A percentile compares a stretch with the other conserved stretches of the same genome.
These are phyloP conservation scores for Haematococcus lacustris DNA, from an alignment of 139 green algal genomes.

Conservation along the genomic window DNA sequence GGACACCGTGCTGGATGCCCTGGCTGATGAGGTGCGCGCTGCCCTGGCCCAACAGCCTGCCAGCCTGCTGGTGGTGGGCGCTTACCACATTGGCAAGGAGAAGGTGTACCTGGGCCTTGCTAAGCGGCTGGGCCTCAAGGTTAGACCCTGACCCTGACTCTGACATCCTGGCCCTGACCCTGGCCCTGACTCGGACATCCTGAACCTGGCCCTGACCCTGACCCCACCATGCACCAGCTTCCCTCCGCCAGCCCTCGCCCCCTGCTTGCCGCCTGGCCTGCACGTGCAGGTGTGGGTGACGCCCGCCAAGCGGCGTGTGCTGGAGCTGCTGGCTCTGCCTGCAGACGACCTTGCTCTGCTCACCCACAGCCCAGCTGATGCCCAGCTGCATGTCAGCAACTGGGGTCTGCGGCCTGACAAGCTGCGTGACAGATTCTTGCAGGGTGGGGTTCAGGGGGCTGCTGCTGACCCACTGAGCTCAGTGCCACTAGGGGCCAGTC, in stretches of 20 bases:
- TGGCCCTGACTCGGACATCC: not conserved
- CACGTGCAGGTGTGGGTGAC: constrained; percentile 32
- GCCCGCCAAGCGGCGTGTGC: constrained; percentile 48
- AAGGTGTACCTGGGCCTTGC: constrained; percentile 56
- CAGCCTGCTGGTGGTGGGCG: constrained; percentile 54
- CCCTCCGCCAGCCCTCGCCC: not conserved
- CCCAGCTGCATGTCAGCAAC: constrained; percentile 8
- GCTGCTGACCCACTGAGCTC: too few relatives aligned
- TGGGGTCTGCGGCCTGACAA: constrained; percentile 5
- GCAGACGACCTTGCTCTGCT: constrained; percentile 39
- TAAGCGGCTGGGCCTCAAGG: constrained; percentile 33
- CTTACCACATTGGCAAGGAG: constrained; percentile 79
- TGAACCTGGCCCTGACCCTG: not conserved
- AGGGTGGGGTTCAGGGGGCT: too few relatives aligned
- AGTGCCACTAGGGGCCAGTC: too few relatives aligned
- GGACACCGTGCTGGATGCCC: not conserved
- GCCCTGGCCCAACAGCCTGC: constrained; percentile 21
- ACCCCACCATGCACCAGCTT: not conserved
- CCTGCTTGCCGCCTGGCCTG: not conserved
- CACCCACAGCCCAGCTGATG: constrained; percentile 17
- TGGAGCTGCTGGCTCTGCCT: constrained; percentile 52
- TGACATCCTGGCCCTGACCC: not conserved
- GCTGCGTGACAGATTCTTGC: too few relatives aligned
- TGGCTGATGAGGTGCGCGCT: constrained; percentile 29
- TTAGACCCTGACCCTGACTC: constrained; percentile 3